phyloP scores from a whole-genome alignment of 352 stramenopile genomes.

The Phytophthora fragariae region DNA sequence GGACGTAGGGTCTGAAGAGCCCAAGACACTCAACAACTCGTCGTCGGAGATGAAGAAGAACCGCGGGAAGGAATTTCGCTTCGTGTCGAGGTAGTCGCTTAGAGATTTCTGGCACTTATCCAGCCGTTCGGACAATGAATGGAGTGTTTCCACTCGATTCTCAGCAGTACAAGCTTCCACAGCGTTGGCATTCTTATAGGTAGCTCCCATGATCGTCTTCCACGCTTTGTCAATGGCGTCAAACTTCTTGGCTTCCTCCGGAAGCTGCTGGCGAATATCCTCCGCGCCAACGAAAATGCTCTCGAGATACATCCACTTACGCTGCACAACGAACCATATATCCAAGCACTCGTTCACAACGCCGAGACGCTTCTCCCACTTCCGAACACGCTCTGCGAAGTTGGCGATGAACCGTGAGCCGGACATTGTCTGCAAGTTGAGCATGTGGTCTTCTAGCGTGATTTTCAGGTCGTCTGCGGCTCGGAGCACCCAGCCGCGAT shows the following conservation, averaged over 20 bases:
- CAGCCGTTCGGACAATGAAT: constrained; percentile 87
- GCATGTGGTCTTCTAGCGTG: constrained; percentile 88
- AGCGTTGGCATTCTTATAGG: constrained; percentile 93
- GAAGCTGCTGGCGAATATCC: constrained; percentile 94
- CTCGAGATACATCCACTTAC: constrained; percentile 97
- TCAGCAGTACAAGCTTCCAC: constrained; percentile 91
- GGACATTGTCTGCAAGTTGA: constrained; percentile 92
- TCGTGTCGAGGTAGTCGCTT: constrained; percentile 92
- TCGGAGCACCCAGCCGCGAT: constrained; percentile 86
- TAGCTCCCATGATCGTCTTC: constrained; percentile 93
- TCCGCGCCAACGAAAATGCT: constrained; percentile 94
- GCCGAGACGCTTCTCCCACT: constrained; percentile 92
- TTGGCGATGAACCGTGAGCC: constrained; percentile 92
- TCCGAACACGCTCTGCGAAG: constrained; percentile 90
- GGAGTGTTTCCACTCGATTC: constrained; percentile 89
- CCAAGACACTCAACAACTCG: constrained; percentile 92
- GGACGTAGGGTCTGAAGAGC: constrained; percentile 91
- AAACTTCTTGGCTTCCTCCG: constrained; percentile 95
- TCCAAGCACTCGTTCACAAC: constrained; percentile 93
- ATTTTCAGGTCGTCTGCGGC: constrained; percentile 87
- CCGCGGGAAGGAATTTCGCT: constrained; percentile 91
- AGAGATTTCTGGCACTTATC: constrained; percentile 93
- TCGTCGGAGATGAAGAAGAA: constrained; percentile 97
- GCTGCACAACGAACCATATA: constrained; percentile 94
- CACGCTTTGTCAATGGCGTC: constrained; percentile 94